Conservation (phyloP, 2,329 filamentous ascomycete genomes). For the Trichoderma breve region DNA sequence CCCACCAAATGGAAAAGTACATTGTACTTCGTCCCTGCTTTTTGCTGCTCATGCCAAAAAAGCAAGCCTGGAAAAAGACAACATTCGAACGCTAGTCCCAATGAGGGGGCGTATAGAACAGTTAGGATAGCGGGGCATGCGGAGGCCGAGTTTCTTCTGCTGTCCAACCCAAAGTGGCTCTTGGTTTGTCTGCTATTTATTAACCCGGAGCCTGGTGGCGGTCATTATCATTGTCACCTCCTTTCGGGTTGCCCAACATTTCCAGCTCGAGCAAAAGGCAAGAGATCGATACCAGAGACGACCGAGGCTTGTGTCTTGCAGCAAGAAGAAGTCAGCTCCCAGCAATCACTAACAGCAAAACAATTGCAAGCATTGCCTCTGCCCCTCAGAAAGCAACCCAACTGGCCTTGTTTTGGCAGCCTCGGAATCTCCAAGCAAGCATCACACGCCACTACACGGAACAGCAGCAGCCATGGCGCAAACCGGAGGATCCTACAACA, state of each 20-base stretch:
- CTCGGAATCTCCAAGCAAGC: slow-evolving; percentile 3
- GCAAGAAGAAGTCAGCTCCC: neutral
- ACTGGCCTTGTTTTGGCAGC: neutral
- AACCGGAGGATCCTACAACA: slow-evolving; percentile 85
- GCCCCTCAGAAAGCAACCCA: slow-evolving; percentile 3
- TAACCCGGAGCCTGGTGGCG: slow-evolving; percentile 1
- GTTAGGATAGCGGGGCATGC: slow-evolving; percentile 6
- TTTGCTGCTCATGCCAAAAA: neutral
- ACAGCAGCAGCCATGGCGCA: slow-evolving; percentile 67
- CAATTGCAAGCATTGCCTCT: neutral
- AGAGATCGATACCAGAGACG: neutral
- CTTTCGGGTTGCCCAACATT: slow-evolving; percentile 12
- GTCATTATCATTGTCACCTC: slow-evolving; percentile 18
- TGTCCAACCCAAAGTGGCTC: slow-evolving; percentile 15
- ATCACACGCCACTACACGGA: neutral
- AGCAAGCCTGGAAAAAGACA: neutral
- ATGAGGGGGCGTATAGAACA: slow-evolving; percentile 6
- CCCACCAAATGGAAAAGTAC: neutral
- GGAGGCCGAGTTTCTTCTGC: slow-evolving; percentile 4
- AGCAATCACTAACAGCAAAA: neutral
- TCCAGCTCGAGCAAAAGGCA: neutral
- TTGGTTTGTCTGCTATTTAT: slow-evolving; percentile 5
- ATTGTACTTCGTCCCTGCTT: neutral
- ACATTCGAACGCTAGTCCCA: neutral
- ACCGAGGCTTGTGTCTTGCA: neutral